Conservation (phyloP, 805 yeast genomes). For the Ogataea salicorniae region DNA sequence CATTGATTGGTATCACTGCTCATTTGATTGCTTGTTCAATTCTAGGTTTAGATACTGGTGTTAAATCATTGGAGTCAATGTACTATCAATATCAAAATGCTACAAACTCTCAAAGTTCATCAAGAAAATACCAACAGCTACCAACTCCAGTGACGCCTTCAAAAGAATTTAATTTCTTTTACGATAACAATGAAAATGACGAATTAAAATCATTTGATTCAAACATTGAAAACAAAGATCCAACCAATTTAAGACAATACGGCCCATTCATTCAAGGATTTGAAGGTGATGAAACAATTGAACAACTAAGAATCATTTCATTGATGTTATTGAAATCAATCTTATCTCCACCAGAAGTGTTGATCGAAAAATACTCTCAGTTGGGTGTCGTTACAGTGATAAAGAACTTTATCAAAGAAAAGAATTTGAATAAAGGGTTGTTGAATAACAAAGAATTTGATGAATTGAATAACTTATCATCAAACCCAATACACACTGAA, state of each 20-base stretch:
- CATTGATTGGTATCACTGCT: conserved; percentile 46
- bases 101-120: conserved; percentile 5
- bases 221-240: conserved; percentile 34
- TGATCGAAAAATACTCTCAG: conserved; percentile 44
- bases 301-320: conserved; percentile 37
- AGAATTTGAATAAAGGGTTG: not conserved
- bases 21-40: conserved; percentile 50
- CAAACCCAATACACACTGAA: conserved; percentile 12
- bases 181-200: conserved; percentile 14
- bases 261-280: conserved; percentile 49
- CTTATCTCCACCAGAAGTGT: conserved; percentile 44
- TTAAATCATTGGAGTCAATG: conserved; percentile 28
- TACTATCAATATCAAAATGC: conserved; percentile 10
- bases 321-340: conserved; percentile 40
- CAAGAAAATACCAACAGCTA: conserved; percentile 5
- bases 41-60: conserved; percentile 42
- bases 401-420: conserved; percentile 26
- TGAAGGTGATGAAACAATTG: conserved; percentile 35
- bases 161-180: conserved; percentile 13
- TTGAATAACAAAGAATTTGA: not conserved
- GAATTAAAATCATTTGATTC: conserved; percentile 15
- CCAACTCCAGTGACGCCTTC: conserved; percentile 26
- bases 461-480: conserved; percentile 14
- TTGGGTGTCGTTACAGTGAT: conserved; percentile 50
- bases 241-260: conserved; percentile 31